Base-by-base conservation (phyloP, 1,139 yeast species). In the Torulaspora pretoriensis region DNA sequence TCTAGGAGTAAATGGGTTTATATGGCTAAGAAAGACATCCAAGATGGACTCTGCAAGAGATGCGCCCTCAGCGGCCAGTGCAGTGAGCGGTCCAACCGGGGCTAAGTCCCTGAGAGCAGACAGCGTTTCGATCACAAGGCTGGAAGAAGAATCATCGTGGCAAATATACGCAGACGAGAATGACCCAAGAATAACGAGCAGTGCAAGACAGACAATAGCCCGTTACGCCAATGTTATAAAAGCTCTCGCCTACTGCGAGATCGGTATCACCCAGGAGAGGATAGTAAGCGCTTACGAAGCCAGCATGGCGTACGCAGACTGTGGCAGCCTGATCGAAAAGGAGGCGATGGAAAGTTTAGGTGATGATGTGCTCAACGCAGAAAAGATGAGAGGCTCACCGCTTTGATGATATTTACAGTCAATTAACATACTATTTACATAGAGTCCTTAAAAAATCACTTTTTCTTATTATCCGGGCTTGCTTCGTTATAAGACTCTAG, bases 101-200 rank as follows among this genome's bases (percentile, higher is more conserved):
- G 68, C 70, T 2, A 78, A 78, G 52, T 42, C 56, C 10, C 42
- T 57, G 13, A 71, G 72, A 17, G 78, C 83, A 7, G 70, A 73
- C 46, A 86, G 77, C 3, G 78, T 81, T 1, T 75, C 92, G 4
- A 85, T 92, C 45, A 89, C 97, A 5, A 74, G 95, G 55, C 69
- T 92, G 40, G 97, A 94, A 62, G 97, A 92, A 61, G 96, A 89
- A 60, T 84, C 96, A 38, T 85, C 96, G 1, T 82, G 95, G 90
- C 96, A 90, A 60, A 92, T 94, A 42, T 94, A 94, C 67, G 83
- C 95, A 44, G 98, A 94, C 65, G 76, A 78, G 49, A 94, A 94
- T 61, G 97, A 90, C 52, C 67, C 65, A 4, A 61, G 68, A 22
- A 83, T 94, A 16, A 68, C 85, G 3, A 67, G 71, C 13, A 71